These are phyloP conservation scores for Calocybe gambosa DNA, from an alignment of 1,284 basidiomycete species.

Conservation along the genomic window DNA sequence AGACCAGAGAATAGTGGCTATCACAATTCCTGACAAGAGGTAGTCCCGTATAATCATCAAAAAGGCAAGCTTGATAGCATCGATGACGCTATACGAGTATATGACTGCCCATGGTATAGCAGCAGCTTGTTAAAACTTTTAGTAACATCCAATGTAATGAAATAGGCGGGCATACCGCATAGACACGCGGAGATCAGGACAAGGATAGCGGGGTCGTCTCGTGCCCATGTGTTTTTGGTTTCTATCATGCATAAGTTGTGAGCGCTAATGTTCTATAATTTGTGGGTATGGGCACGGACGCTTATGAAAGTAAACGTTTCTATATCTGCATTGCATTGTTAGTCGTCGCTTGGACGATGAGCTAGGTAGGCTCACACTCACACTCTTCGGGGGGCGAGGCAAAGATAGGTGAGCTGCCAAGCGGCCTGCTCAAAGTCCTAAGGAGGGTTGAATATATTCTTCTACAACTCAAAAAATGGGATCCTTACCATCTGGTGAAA, in stretches of 20 bases:
- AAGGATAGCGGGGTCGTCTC: constrained; percentile 92
- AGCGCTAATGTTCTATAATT: neutral
- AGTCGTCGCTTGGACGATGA: neutral
- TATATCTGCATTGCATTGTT: constrained; percentile 47
- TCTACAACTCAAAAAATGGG: constrained; percentile 4
- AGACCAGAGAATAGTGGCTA: constrained; percentile 78
- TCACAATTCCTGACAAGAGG: constrained; percentile 66
- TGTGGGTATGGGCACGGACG: constrained; percentile 40
- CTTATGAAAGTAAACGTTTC: constrained; percentile 90
- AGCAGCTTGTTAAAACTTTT: constrained; percentile 22
- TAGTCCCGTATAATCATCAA: constrained; percentile 88
- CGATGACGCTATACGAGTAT: constrained; percentile 58
- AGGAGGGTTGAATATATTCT: neutral
- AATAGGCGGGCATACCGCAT: constrained; percentile 37
- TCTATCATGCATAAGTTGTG: constrained; percentile 40
- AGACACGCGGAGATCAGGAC: constrained; percentile 78
- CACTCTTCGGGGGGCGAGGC: constrained; percentile 86
- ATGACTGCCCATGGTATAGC: constrained; percentile 83
- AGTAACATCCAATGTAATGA: neutral
- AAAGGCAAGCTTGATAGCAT: constrained; percentile 59
- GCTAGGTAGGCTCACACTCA: constrained; percentile 38
- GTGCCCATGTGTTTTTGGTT: constrained; percentile 97
- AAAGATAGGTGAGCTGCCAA: constrained; percentile 90
- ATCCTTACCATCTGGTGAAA: constrained; percentile 78
- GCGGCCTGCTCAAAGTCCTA: constrained; percentile 94